Base-by-base conservation (phyloP, 1,284 basidiomycete genomes). In the Rhizoctonia solani region DNA sequence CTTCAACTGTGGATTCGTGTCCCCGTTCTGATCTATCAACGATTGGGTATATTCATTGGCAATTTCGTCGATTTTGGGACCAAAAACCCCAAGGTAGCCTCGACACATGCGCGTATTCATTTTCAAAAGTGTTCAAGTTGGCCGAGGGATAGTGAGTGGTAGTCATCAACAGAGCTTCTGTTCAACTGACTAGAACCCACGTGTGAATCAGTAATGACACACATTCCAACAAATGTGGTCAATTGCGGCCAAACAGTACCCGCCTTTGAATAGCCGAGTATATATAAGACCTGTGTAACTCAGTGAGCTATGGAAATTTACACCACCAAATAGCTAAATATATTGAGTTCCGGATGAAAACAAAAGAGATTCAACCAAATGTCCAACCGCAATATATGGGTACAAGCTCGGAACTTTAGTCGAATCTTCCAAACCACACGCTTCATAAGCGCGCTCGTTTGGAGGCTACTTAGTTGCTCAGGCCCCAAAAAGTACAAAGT, bases 31-130 rank as follows among this genome's bases (percentile, higher is more conserved):
- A 16, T 50, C 41, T 19, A 19, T 23, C 46, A 61, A 13, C 46
- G 34, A 21, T 4, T 9, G 25, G 27, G 19, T 39, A 46, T 32
- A 49, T 25, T 49, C 29, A 11, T n/a, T 42, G 16, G 56, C 56
- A 37, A 50, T 44, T 2, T 44, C 44, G 29, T 61, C 56, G 21
- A 61, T 61, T 49, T 49, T 9, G 46, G 56, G 14, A 32, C 56
- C 56, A 61, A 61, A 61, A n/a, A 61, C 46, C 21, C 56, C 56
- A 14, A 61, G 56, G 30, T 61, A 61, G 29, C 56, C 44, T 23
- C 56, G 56, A 37, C 56, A 50, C 30, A 61, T 47, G 16, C 46
- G 56, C n/a, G 46, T 32, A 4, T 50, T 39, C 56, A 61, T 61
- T 21, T 27, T 21, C n/a, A 30, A 19, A 46, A 21, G 21, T 19